Conservation (phyloP, 768 basidiomycete species). For the Lentinula raphanica region DNA sequence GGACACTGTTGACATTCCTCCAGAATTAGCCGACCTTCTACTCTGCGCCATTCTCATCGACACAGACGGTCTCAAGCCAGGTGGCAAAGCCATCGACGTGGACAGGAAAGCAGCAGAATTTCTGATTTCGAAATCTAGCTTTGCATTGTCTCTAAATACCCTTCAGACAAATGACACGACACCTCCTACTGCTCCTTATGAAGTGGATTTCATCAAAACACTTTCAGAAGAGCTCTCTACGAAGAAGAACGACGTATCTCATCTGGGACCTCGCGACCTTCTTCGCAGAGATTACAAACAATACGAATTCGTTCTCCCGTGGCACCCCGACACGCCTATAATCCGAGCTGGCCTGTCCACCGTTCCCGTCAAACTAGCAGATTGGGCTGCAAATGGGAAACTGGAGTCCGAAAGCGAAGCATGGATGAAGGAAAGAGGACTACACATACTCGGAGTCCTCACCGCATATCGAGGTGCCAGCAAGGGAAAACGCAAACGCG, state of each 20-base stretch:
- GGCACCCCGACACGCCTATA: constrained; percentile 27
- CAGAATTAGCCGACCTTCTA: constrained; percentile 72
- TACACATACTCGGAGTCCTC: constrained; percentile 74
- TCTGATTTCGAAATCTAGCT: constrained; percentile 56
- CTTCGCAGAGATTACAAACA: constrained; percentile 96
- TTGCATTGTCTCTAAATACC: constrained; percentile 24
- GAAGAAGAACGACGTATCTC: constrained; percentile 66
- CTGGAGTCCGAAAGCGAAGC: constrained; percentile 33
- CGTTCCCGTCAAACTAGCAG: constrained; percentile 65
- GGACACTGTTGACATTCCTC: constrained; percentile 36
- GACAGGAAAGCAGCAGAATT: constrained; percentile 63
- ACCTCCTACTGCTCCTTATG: constrained; percentile 26
- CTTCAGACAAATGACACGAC: constrained; percentile 8
- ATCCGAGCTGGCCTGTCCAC: constrained; percentile 76
- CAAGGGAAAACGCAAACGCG: constrained; percentile 24
- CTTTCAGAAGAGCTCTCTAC: constrained; percentile 42
- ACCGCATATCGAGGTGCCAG: constrained; percentile 58
- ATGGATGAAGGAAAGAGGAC: constrained; percentile 63
- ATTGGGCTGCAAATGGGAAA: constrained; percentile 44
- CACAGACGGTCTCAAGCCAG: constrained; percentile 70
- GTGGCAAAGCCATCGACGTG: constrained; percentile 66
- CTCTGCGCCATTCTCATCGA: constrained; percentile 82
- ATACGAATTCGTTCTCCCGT: constrained; percentile 46
- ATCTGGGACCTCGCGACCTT: constrained; percentile 68
- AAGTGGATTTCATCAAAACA: constrained; percentile 38